Base-by-base conservation (phyloP, 805 yeast species). In the Komagataella mondaviorum region DNA sequence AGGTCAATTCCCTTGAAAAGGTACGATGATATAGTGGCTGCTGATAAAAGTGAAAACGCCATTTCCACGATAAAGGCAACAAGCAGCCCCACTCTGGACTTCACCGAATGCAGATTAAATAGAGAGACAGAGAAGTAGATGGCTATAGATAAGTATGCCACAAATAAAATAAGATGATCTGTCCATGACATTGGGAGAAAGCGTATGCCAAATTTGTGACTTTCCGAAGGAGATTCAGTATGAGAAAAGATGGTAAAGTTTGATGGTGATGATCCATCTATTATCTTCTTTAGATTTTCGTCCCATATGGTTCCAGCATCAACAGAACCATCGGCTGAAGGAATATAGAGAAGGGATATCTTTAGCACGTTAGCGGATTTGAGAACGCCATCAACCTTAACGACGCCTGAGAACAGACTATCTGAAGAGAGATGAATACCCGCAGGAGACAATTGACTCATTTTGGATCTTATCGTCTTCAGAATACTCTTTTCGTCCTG, bases 51-150 rank as follows among this genome's bases (percentile, higher is more conserved):
- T 1, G 81, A 57, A 16, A 77, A 55, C 1, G 54, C 22, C 24
- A 66, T 54, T 56, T 78, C 72, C 3, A 71, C 75, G 1, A 61
- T 17, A 50, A 70, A 72, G 2, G 80, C 80, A 2, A 69, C 36
- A 6, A 73, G 54, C 5, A 78, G 60, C 0, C 83, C 81, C 1
- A 62, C 44, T 56, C 71, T 68, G 4, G 81, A 77, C 49, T 70
- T 71, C 7, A 76, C 72, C 12, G 71, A 60, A 24, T 68, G 65
- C 23, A 74, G 55, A 51, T 71, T 73, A 12, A 66, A 55, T n/a
- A 75, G 54, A 4, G 76, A 66, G 3, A 75, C 53, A 4, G 66
- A 18, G 44, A 69, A 60, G 54, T 69, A 72, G 53, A 60, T 4
- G 24, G 47, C 47, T n/a, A 45, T 18, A 10, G 47, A 45, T 6